Conservation (phyloP, 768 basidiomycete genomes). For the Lepiota venenata region DNA sequence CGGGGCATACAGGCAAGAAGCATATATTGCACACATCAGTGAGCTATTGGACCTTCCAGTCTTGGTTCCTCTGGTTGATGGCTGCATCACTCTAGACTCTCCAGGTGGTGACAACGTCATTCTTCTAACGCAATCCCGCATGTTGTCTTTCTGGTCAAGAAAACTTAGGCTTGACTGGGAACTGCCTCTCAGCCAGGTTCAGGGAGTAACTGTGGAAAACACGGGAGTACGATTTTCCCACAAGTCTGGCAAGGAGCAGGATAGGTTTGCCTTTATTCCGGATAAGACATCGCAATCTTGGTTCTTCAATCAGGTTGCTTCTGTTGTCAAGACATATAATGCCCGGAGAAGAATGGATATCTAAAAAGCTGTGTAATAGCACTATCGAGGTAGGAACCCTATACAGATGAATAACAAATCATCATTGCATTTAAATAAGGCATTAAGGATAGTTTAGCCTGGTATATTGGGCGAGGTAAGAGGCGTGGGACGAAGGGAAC, state of each 20-base stretch:
- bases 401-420: slow-evolving; percentile 11
- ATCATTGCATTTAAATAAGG: slow-evolving; percentile 11
- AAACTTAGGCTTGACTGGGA: slow-evolving; percentile 91
- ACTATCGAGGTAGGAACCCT: slow-evolving; percentile 7
- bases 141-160: slow-evolving; percentile 83
- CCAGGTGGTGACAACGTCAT: slow-evolving; percentile 79
- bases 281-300: slow-evolving; percentile 73
- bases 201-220: slow-evolving; percentile 86
- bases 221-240: slow-evolving; percentile 87
- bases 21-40: slow-evolving; percentile 93
- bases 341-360: slow-evolving; percentile 67
- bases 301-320: slow-evolving; percentile 77
- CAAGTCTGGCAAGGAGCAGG: slow-evolving; percentile 70
- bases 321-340: slow-evolving; percentile 77
- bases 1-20: slow-evolving; percentile 79
- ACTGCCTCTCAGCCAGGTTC: slow-evolving; percentile 79
- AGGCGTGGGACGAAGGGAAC: slow-evolving; percentile 10
- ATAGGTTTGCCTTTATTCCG: slow-evolving; percentile 74
- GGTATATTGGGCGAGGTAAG: slow-evolving; percentile 4
- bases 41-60: slow-evolving; percentile 22
- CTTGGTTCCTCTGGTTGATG: background rate
- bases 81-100: slow-evolving; percentile 44
- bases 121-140: slow-evolving; percentile 71
- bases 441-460: slow-evolving; percentile 14
- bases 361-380: slow-evolving; percentile 15